These are phyloP conservation scores for Symbiodinium natans DNA, from an alignment of 73 alveolate genomes.

Conservation along the genomic window DNA sequence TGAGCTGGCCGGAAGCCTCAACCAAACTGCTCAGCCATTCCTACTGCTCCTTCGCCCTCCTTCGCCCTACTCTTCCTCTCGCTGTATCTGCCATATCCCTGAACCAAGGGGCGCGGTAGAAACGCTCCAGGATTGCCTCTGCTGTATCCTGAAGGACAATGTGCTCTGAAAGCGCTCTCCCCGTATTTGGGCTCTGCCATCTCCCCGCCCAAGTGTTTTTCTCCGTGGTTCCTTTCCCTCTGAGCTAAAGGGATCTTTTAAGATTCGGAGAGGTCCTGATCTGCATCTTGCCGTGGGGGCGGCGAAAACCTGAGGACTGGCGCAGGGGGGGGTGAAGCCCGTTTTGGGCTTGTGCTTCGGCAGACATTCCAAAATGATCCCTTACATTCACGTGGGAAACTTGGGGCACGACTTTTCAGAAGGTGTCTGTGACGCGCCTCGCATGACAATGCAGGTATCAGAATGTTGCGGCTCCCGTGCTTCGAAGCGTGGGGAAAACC, in stretches of 20 bases:
- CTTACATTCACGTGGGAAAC: too few relatives aligned
- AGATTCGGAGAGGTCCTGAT: background rate
- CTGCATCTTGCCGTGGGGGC: background rate
- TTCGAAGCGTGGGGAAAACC: too few relatives aligned
- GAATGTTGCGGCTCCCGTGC: too few relatives aligned
- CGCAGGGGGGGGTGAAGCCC: too few relatives aligned
- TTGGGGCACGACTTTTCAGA: background rate
- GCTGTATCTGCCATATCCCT: background rate
- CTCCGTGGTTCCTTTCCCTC: too few relatives aligned
- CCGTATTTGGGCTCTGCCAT: too few relatives aligned
- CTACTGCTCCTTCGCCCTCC: background rate
- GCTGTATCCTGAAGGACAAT: constrained; percentile 44
- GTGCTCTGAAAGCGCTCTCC: too few relatives aligned
- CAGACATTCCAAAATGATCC: too few relatives aligned
- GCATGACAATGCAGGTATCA: too few relatives aligned
- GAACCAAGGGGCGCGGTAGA: constrained; percentile 49
- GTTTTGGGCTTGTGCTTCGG: too few relatives aligned
- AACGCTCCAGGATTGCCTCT: constrained; percentile 85
- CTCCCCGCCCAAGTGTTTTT: too few relatives aligned
- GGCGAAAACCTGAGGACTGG: background rate
- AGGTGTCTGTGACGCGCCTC: background rate
- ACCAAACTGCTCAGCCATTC: background rate
- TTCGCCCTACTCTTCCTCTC: background rate
- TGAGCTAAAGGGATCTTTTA: too few relatives aligned
- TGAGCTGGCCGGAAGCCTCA: background rate